Conservation (phyloP, 306 rosid species). For the Trifolium fragiferum region DNA sequence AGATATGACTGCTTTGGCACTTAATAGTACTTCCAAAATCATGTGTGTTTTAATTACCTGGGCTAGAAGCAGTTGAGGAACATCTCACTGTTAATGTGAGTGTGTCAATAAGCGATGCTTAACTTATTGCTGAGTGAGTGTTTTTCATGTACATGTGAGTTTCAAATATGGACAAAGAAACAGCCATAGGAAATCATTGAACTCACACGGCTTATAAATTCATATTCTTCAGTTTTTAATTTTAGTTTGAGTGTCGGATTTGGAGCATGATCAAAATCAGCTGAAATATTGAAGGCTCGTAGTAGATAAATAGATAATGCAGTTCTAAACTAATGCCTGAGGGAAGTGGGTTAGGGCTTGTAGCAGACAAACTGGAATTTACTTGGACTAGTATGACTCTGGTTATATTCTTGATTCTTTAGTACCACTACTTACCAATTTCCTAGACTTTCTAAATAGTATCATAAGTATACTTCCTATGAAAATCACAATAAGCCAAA, state of each 20-base stretch:
- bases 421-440: not conserved
- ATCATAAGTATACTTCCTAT: not conserved
- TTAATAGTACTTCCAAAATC: not conserved
- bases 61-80: not conserved
- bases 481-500: conserved; percentile 16
- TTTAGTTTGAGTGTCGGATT: conserved; percentile 24
- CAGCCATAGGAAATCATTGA: not conserved
- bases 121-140: not conserved
- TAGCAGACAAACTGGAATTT: not conserved
- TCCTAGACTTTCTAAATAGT: not conserved
- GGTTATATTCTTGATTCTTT: not conserved
- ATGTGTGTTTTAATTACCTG: not conserved
- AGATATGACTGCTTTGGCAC: not conserved
- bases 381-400: conserved; percentile 2
- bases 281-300: not conserved
- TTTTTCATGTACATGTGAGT: not conserved
- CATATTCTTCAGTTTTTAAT: not conserved
- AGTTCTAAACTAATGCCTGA: not conserved
- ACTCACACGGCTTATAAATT: not conserved
- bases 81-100: not conserved
- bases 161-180: not conserved
- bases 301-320: conserved; percentile 12
- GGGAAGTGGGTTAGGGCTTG: not conserved
- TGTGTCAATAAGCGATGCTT: not conserved
- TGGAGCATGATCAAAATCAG: conserved; percentile 17